A percentile compares a stretch with the other conserved stretches of the same genome.
phyloP scores from a whole-genome alignment of 2,329 filamentous ascomycete species.

The Arthroderma sp. region DNA sequence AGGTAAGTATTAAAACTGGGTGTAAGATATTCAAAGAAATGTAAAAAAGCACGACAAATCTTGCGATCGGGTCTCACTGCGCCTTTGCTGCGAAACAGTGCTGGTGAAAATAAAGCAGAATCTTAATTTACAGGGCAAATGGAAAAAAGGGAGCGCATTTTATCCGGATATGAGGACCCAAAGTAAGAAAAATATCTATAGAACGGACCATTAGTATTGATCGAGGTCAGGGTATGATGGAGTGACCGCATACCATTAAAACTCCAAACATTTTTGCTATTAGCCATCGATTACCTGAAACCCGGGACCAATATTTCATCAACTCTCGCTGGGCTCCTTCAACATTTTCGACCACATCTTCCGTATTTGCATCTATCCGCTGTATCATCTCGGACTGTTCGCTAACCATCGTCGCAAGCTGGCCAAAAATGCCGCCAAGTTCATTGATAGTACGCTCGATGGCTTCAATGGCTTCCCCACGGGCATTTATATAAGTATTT shows the following conservation, averaged over 20 bases:
- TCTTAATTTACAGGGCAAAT: no score
- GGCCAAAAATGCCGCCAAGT: constrained; percentile 81
- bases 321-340: constrained; percentile 87
- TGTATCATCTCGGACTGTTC: constrained; percentile 98
- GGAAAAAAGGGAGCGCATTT: no score
- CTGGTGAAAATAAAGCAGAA: no score
- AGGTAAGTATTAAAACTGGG: no score
- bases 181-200: constrained; percentile 11
- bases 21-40: no score
- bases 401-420: constrained; percentile 90
- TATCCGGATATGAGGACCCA: constrained; percentile 11
- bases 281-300: constrained; percentile 90
- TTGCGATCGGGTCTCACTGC: no score
- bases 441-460: constrained; percentile 94
- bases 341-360: constrained; percentile 97
- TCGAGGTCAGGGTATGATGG: neutral
- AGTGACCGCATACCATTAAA: constrained; percentile 49
- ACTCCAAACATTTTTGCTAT: constrained; percentile 73
- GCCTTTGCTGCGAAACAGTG: no score
- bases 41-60: no score
- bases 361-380: constrained; percentile 90
- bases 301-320: constrained; percentile 91
- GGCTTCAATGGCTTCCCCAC: constrained; percentile 89
- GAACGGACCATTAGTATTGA: neutral
- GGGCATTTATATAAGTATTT: constrained; percentile 83